Evolutionary conservation across 2,329 filamentous ascomycete genomes (phyloP), one percentile per base, ranked within the genome.

Genomic region (Lachnellula willkommii): DNA sequence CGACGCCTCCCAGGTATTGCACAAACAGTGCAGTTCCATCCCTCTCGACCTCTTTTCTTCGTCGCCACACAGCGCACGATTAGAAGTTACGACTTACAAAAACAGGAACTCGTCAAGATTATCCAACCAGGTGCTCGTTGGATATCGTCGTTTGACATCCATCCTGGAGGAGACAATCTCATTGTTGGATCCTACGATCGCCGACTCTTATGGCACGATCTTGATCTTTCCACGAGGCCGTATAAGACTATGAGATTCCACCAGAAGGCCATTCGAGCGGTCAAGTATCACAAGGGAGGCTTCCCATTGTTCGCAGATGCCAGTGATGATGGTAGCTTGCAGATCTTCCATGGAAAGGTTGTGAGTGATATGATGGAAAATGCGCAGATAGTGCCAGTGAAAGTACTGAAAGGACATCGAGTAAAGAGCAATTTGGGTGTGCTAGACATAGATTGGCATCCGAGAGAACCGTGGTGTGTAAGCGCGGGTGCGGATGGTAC

Each of bases 191-290:
- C 91, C 0, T 99, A 97, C 74, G 94, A 99, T 74, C 86, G 92
- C 63, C 85, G 93, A 47, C 79, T 99, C 2, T 79, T 99, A 35
- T 99, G 94, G 94, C 94, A 97, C 75, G 94, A 99, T 74, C 80
- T 97, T 53, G 94, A 99, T 64, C 83, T 99, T 37, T 94, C 90
- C 1, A 86, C 82, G 60, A 84, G 90, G 50, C 94, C 94, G 0
- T 97, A 95, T 79, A 96, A 96, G 79, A 97, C 93, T 1, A 85
- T 99, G 74, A 84, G 94, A 50, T 99, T 97, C 77, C 94, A 99
- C 75, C 77, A 83, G 59, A 89, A 95, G 73, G 94, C 94, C 47
- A 95, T 99, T 67, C 84, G 95, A 48, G 84, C 87, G 12, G 94
- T 96, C 54, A 86, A 84, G 64, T 99, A 89, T 74, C 95, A 99